Evolutionary conservation across 768 basidiomycete genomes (phyloP), one percentile per base, ranked within the genome.

Genomic region (Suillus hirtellus): DNA sequence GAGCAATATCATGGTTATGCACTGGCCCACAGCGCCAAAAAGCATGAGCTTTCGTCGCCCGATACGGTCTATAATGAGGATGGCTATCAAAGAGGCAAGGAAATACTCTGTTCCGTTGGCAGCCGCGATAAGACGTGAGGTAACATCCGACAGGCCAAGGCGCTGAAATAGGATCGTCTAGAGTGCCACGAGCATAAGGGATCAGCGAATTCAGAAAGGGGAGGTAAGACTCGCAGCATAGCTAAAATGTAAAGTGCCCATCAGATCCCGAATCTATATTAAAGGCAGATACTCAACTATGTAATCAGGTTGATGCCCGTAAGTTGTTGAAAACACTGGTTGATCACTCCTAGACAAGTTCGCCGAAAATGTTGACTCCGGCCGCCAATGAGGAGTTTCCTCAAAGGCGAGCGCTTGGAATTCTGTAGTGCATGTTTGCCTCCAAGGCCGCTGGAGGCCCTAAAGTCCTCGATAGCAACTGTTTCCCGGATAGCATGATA

Each of bases 31-130:
- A 10, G 90, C 86, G 53, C 91, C 87, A 67, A 85, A 86, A 66
- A 92, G 77, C 79, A 92, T 88, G 46, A 92, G 78, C 63, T 83
- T 84, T 60, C 91, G 84, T 63, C 91, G 84, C 59, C 90, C 91
- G 66, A 90, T 81, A 34, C 84, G 82, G 68, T 93, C 91, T 64
- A 92, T 87, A 65, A 89, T 79, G 70, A 80, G 82, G 70, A 93
- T 89, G 19, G 89, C 89, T 63, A 89, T 75, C 37, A 90, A 80
- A 40, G 89, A 91, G 61, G 88, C 87, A 62, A 89, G 79, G 67
- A 87, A 86, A 67, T 89, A 87, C 78, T 90, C 87, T 49, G 89
- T 87, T 66, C 86, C 86, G 66, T 89, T 89, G 61, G 84, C 86
- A 54, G 88, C 86, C 19, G 86, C 82, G 63, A 87, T 83, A 59